Base-by-base conservation (phyloP, 768 basidiomycete species). In the Obba rivulosa region DNA sequence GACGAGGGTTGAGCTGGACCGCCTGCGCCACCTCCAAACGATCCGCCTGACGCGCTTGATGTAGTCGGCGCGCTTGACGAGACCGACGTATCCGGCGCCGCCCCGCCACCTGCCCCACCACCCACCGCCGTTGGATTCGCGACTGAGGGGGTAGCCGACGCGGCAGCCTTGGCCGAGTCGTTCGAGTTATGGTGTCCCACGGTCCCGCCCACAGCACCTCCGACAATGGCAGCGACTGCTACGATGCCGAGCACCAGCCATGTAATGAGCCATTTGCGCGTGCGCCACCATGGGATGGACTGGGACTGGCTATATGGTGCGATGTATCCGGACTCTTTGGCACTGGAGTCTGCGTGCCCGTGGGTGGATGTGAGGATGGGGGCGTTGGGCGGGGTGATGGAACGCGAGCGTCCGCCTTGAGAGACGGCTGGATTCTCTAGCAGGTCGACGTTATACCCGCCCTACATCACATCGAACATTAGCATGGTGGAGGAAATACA, bases 181-280 rank as follows among this genome's bases (percentile, higher is more conserved):
- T 20, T 31, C 14, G 49, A 49, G 31, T 46, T 36, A 41, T 62
- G 57, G 51, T 69, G 66, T 10, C 62, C 59, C 0, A 65, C 61
- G 3, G 73, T 74, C 10, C 74, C 81, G 18, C 79, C 82, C 1
- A 81, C 81, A 0, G 71, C 80, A 18, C 80, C 82, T 1, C 80
- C 82, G 8, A 83, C 71, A 2, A 76, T 66, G 1, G 72, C 81
- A 1, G 65, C 80, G 37, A 83, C 45, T 43, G 79, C 51, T 23
- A 79, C 56, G 36, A 81, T 23, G 2, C 56, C 61, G 14, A 65
- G 54, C 44, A 78, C 36, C 46, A 62, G 50, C 16, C 77, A 57
- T 46, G 63, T 56, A 34, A 77, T 60, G 7, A 71, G 64, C 8
- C 77, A 77, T 16, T 68, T 73, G 24, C 57, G 71, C 20, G 65